Percentiles rank a stretch among this genome's conserved stretches.
Evolutionary conservation across 257 asterid genomes (phyloP).

Genomic region (Forsythia suspensa): DNA sequence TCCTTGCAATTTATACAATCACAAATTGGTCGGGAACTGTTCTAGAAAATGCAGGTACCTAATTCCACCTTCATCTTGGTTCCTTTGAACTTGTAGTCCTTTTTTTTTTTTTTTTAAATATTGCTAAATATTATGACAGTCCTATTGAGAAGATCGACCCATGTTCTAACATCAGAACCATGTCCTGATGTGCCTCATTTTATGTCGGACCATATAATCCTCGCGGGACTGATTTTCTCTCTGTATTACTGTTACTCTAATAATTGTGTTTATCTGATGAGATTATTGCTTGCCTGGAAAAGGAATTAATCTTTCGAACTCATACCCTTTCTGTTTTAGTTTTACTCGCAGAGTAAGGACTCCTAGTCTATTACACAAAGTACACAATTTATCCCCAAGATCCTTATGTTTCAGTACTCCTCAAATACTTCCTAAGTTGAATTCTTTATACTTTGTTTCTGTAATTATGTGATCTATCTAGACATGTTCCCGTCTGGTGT

Average conservation of each 20-base stretch:
- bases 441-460: background rate
- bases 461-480: too few species aligned
- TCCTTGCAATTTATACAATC: conserved; percentile 85
- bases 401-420: background rate
- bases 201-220: background rate
- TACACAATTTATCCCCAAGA: too few species aligned
- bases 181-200: background rate
- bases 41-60: conserved; percentile 81
- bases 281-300: too few species aligned
- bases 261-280: too few species aligned
- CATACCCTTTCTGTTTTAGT: too few species aligned
- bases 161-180: background rate
- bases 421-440: background rate
- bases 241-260: background rate
- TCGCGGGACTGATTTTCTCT: background rate
- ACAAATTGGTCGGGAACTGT: conserved; percentile 84
- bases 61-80: conserved; percentile 3
- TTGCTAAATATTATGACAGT: too few species aligned
- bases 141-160: background rate
- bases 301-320: background rate
- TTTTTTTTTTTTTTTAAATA: background rate
- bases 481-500: too few species aligned
- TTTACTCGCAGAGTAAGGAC: too few species aligned
- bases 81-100: background rate
- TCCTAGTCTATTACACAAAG: too few species aligned